phyloP scores from a whole-genome alignment of 805 yeast genomes.

The Candida rishiriensis region DNA sequence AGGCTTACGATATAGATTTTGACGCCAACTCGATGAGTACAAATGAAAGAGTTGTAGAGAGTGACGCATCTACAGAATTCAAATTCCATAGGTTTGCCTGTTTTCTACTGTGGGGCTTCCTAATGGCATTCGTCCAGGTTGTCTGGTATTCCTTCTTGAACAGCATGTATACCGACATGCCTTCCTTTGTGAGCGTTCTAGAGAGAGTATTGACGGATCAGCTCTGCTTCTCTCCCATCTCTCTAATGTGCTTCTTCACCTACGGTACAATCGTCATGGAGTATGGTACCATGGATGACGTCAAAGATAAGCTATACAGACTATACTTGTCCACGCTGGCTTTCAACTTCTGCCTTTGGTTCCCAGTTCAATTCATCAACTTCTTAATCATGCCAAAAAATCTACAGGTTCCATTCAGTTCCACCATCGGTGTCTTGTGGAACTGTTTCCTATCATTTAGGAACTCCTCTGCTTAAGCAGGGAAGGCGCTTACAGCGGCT shows the following conservation, averaged over 20 bases:
- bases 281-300: slow-evolving; percentile 60
- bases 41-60: background rate
- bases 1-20: background rate
- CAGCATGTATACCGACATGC: slow-evolving; percentile 70
- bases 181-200: slow-evolving; percentile 77
- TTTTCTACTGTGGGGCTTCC: slow-evolving; percentile 83
- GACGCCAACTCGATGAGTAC: background rate
- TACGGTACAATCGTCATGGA: slow-evolving; percentile 83
- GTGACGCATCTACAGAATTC: slow-evolving; percentile 31
- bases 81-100: slow-evolving; percentile 69
- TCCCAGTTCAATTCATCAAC: slow-evolving; percentile 73
- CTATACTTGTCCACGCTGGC: slow-evolving; percentile 66
- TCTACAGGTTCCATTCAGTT: slow-evolving; percentile 87
- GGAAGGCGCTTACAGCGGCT: slow-evolving; percentile 31
- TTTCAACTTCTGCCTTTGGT: slow-evolving; percentile 75
- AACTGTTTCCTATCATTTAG: slow-evolving; percentile 85
- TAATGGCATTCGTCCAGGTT: slow-evolving; percentile 77
- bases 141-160: slow-evolving; percentile 87
- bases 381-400: slow-evolving; percentile 64
- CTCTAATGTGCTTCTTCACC: slow-evolving; percentile 72
- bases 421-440: slow-evolving; percentile 86
- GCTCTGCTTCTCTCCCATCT: slow-evolving; percentile 81
- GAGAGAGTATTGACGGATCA: slow-evolving; percentile 90
- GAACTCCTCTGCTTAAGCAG: slow-evolving; percentile 30
- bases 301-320: slow-evolving; percentile 57